phyloP scores from a whole-genome alignment of 2,329 filamentous ascomycete species.

The Huntiella savannae region DNA sequence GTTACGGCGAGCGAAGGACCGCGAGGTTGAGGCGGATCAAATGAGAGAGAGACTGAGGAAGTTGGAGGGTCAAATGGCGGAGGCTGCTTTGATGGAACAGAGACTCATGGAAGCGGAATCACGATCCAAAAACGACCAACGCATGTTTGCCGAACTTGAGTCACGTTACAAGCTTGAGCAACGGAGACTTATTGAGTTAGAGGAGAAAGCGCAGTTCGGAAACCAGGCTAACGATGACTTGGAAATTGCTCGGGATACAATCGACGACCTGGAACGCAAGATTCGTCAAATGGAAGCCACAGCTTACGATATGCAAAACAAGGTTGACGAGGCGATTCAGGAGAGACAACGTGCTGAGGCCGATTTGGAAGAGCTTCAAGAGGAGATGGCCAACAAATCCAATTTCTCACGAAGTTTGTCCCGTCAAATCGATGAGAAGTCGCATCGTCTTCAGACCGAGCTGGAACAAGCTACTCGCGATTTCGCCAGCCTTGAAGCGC shows the following conservation, averaged over 20 bases:
- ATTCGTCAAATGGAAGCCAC: constrained; percentile 35
- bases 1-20: constrained; percentile 7
- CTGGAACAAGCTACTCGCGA: constrained; percentile 33
- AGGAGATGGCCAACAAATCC: constrained; percentile 64
- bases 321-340: constrained; percentile 31
- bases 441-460: constrained; percentile 46
- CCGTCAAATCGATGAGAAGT: constrained; percentile 55
- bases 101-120: constrained; percentile 31
- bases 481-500: constrained; percentile 31
- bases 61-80: constrained; percentile 6
- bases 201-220: constrained; percentile 25
- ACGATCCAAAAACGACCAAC: constrained; percentile 35
- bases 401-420: constrained; percentile 56
- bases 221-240: constrained; percentile 27
- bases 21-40: constrained; percentile 8
- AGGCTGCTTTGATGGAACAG: constrained; percentile 22
- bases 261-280: constrained; percentile 37
- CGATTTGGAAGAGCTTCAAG: constrained; percentile 47
- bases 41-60: constrained; percentile 2
- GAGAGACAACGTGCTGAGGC: constrained; percentile 38
- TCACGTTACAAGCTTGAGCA: constrained; percentile 38
- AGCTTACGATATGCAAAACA: constrained; percentile 33
- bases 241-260: constrained; percentile 36
- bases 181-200: constrained; percentile 32
- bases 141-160: constrained; percentile 34